Base-by-base conservation (phyloP, 805 yeast genomes). In the Candida chilensis region DNA sequence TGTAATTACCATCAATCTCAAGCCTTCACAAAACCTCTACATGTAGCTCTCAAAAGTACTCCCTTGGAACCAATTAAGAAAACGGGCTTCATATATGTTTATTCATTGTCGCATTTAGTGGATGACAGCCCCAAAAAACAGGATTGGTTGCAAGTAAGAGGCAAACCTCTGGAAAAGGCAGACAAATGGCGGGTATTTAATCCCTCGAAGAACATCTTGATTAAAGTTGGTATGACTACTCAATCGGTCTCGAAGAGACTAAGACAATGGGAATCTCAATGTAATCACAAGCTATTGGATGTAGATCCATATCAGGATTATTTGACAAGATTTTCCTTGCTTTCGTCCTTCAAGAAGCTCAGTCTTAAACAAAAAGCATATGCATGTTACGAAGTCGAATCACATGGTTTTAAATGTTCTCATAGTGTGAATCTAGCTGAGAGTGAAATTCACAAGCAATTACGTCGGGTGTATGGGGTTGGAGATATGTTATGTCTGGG, bases 171-270 rank as follows among this genome's bases (percentile, higher is more conserved):
- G 29, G n/a, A n/a, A n/a, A n/a, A n/a, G n/a, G n/a, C n/a, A n/a
- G n/a, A n/a, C n/a, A 37, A 50, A 33, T 58, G 64, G 64, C 35
- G 42, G 6, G 37, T 42, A n/a, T 49, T 48, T 32, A 39, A 54
- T 11, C 29, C 52, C 12, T 37, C 35, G 10, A 42, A 43, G 14
- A 46, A 47, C 30, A 37, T 50, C 12, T 39, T 61, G 9, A 39
- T 61, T 14, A 62, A 62, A 29, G 53, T 62, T 5, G 68, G 68
- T 5, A 60, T 56, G 64, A 62, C 68, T 10, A 51, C 64, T 1
- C 51, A 50, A 31, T 39, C 52, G 2, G 60, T 60, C 6, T 34
- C 37, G 5, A 30, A 35, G 6, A 42, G 68, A 13, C 40, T 62
- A 17, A 45, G 37, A 35, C 66, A 62, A 35, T 62, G 68, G 68